A percentile compares a stretch with the other conserved stretches of the same genome.
phyloP scores from a whole-genome alignment of 441 rosid species.

The Gossypium schwendimanii region DNA sequence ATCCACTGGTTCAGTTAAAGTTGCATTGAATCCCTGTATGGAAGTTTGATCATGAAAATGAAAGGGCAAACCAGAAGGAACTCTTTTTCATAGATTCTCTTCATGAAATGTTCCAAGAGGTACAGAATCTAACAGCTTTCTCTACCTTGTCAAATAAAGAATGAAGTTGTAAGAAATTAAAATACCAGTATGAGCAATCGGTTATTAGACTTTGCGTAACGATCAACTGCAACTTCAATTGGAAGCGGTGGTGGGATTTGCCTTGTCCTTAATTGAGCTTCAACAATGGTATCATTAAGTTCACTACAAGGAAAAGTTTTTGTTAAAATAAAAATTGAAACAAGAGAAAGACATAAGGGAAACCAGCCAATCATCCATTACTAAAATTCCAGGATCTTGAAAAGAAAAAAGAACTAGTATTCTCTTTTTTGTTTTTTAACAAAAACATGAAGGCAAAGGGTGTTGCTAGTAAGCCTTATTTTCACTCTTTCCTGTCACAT shows the following conservation, averaged over 20 bases:
- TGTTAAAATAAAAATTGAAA: background rate
- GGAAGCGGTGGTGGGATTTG: constrained; percentile 73
- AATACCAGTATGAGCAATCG: constrained; percentile 64
- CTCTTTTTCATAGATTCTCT: background rate
- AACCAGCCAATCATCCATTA: background rate
- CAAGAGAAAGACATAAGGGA: background rate
- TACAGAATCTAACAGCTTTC: background rate
- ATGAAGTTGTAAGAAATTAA: background rate
- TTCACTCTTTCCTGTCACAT: background rate
- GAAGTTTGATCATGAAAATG: background rate
- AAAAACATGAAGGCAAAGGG: background rate
- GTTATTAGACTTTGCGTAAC: constrained; percentile 40
- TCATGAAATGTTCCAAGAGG: background rate
- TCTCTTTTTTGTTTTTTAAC: background rate
- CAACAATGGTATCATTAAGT: constrained; percentile 71
- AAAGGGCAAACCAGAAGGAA: background rate
- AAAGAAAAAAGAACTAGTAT: background rate
- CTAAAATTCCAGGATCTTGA: constrained; percentile 1
- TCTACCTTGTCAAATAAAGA: background rate
- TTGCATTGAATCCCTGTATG: constrained; percentile 61
- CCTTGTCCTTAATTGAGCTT: constrained; percentile 67
- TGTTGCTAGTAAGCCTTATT: background rate
- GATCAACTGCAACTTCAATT: constrained; percentile 34
- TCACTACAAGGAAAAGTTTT: constrained; percentile 36
- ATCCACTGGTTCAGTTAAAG: constrained; percentile 57